Percentiles rank a stretch among this genome's conserved stretches.
phyloP scores from a whole-genome alignment of 768 basidiomycete species.

The Tylopilus plumbeoviolaceoides region DNA sequence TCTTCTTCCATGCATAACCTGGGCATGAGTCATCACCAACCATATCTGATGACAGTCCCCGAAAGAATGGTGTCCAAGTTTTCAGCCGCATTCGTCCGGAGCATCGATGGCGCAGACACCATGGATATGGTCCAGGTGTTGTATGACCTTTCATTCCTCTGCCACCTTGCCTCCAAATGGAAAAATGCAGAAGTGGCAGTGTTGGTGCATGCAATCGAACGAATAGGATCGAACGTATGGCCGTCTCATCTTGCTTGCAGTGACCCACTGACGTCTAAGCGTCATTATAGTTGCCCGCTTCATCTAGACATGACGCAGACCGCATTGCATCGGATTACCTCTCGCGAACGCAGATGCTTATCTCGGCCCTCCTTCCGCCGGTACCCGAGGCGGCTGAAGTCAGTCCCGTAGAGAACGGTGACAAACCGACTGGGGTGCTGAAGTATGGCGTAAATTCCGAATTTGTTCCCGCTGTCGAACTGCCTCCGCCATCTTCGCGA shows the following conservation, averaged over 20 bases:
- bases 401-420: conserved; percentile 25
- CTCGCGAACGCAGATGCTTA: conserved; percentile 54
- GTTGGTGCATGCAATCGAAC: conserved; percentile 29
- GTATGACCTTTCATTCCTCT: conserved; percentile 49
- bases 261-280: not conserved
- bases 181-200: conserved; percentile 7
- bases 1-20: conserved; percentile 54
- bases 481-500: conserved; percentile 68
- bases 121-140: conserved; percentile 30
- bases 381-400: conserved; percentile 17
- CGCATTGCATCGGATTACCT: conserved; percentile 42
- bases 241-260: not conserved
- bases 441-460: conserved; percentile 52
- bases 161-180: conserved; percentile 37
- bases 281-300: conserved; percentile 14
- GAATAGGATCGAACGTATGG: conserved; percentile 27
- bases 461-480: conserved; percentile 55
- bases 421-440: conserved; percentile 44
- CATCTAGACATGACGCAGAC: conserved; percentile 21
- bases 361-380: conserved; percentile 54
- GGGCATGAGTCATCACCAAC: conserved; percentile 40
- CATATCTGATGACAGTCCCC: conserved; percentile 34
- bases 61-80: conserved; percentile 38
- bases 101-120: conserved; percentile 30
- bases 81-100: conserved; percentile 30